Base-by-base conservation (phyloP, 2,329 filamentous ascomycete species). In the Fusarium subtropicale region DNA sequence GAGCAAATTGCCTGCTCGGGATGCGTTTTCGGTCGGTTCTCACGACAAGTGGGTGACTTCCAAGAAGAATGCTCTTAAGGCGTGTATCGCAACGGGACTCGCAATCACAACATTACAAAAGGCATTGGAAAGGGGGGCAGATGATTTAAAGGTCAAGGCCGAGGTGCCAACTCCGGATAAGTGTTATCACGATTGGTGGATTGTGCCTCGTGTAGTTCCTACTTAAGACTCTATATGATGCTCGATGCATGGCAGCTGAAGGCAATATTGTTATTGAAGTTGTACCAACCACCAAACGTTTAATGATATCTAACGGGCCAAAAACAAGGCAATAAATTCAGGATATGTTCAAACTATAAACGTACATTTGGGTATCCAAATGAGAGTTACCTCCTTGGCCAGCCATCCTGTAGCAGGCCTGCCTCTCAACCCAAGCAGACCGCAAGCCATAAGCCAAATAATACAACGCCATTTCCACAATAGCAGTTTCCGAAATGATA, bases 71-170 rank as follows among this genome's bases (percentile, higher is more conserved):
- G 86, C 85, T 12, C 82, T 92, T 72, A 89, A 88, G 73, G 88
- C 91, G n/a, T 91, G 89, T 69, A 93, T 94, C 64, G 88, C 88
- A 11, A 84, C 90, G 1, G 88, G 88, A 8, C 86, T 94, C 66
- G 87, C 89, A 1, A 85, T 92, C 44, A 84, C 85, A 26, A 83
- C 83, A 2, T 77, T 91, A 48, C 86, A 85, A 73, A 91, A 88
- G 76, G 85, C 84, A 3, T 71, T 90, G 11, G 79, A 81, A 20
- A 78, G 75, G 60, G 74, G 64, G 52, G 72, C 53, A 61, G 70
- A 64, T 34, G 66, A 76, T 46, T 45, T 84, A 52, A 79, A 78
- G 53, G 72, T 89, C 24, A 84, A 79, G 72, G 83, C 82, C 26
- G 84, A 87, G 74, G 81, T 90, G 48, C 87, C 87, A 11, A 76